These are phyloP conservation scores for Tephrocybe sp. DNA, from an alignment of 768 basidiomycete species.

Conservation along the genomic window DNA sequence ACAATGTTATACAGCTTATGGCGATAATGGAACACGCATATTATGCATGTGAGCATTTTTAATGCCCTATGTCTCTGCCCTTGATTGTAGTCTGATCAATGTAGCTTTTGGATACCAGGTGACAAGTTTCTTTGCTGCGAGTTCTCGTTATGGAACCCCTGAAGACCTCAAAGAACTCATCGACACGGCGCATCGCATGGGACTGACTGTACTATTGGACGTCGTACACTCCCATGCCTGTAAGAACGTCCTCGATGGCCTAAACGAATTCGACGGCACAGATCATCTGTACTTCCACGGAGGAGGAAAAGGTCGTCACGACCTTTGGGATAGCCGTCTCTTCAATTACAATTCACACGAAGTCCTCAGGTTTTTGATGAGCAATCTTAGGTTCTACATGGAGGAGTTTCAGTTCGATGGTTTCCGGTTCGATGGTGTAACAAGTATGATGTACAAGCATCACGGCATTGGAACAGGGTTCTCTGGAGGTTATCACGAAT, in stretches of 20 bases:
- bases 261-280: conserved; percentile 96
- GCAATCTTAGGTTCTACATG: conserved; percentile 93
- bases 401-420: conserved; percentile 97
- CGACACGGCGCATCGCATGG: conserved; percentile 93
- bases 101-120: conserved; percentile 98
- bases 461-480: conserved; percentile 98
- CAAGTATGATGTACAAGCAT: conserved; percentile 99
- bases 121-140: conserved; percentile 95
- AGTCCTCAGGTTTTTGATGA: conserved; percentile 90
- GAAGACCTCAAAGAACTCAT: conserved; percentile 95
- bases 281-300: conserved; percentile 98
- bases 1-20: conserved; percentile 98
- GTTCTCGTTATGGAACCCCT: conserved; percentile 92
- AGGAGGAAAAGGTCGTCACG: conserved; percentile 86
- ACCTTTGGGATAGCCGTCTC: conserved; percentile 95
- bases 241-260: conserved; percentile 94
- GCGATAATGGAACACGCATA: conserved; percentile 98
- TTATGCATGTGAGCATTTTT: conserved; percentile 76
- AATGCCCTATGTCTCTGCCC: not conserved
- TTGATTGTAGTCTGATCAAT: not conserved
- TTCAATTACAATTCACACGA: conserved; percentile 98
- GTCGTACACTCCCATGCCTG: conserved; percentile 98
- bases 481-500: conserved; percentile 97
- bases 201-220: conserved; percentile 90
- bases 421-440: conserved; percentile 98